Conservation (phyloP, 139 green algal genomes). For the Zygnema cylindricum region DNA sequence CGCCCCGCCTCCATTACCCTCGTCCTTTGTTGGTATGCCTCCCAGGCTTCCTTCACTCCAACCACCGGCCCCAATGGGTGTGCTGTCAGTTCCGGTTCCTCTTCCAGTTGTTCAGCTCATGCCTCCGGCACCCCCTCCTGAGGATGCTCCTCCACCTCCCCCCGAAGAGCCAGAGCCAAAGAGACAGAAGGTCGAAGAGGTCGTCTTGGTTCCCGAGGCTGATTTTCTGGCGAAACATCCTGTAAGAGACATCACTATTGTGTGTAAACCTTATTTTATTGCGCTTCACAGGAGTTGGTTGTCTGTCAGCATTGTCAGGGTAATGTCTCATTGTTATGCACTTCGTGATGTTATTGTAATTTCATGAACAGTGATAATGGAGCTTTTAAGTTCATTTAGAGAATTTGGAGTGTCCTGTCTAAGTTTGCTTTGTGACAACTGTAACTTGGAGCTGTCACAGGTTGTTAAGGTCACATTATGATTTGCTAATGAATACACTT, state of each 20-base stretch:
- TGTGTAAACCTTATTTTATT: too few relatives aligned
- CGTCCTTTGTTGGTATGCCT: not conserved
- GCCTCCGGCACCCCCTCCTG: not conserved
- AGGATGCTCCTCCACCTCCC: not conserved
- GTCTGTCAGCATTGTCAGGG: too few relatives aligned
- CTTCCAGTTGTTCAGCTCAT: constrained; percentile 15
- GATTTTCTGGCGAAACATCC: constrained; percentile 58
- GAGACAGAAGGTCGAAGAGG: constrained; percentile 55
- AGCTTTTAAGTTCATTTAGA: too few relatives aligned
- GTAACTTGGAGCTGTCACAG: too few relatives aligned
- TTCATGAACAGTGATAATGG: too few relatives aligned
- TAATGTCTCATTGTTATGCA: too few relatives aligned
- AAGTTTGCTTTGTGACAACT: too few relatives aligned
- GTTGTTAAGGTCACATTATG: too few relatives aligned
- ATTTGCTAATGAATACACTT: not conserved
- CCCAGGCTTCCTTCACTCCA: not conserved
- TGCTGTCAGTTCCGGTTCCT: not conserved
- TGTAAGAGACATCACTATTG: too few relatives aligned
- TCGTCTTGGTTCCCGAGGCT: constrained; percentile 47
- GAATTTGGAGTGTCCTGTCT: too few relatives aligned
- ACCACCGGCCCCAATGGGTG: not conserved
- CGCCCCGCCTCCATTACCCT: not conserved
- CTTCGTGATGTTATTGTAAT: too few relatives aligned
- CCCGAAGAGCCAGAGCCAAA: constrained; percentile 61
- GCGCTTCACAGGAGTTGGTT: too few relatives aligned